phyloP scores from a whole-genome alignment of 345 rosid species.

The Abelmoschus esculentus region DNA sequence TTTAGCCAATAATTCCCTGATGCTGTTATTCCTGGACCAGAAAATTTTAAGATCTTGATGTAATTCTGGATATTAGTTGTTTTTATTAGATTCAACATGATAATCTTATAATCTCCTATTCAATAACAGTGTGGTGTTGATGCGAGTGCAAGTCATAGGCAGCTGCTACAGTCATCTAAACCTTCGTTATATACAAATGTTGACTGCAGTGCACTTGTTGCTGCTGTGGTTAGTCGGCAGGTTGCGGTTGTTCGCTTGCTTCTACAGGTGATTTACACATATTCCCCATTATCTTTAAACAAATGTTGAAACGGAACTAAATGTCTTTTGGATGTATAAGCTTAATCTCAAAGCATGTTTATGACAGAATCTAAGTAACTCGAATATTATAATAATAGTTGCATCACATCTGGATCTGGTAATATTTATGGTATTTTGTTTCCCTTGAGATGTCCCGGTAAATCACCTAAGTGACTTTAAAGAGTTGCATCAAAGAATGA shows the following conservation, averaged over 20 bases:
- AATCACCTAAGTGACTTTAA: background rate
- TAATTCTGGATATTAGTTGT: background rate
- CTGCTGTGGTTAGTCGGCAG: slow-evolving; percentile 82
- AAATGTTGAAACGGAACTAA: background rate
- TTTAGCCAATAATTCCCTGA: background rate
- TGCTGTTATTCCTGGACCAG: background rate
- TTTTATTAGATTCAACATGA: background rate
- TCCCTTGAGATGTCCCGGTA: background rate
- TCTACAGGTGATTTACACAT: slow-evolving; percentile 47
- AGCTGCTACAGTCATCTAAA: slow-evolving; percentile 68
- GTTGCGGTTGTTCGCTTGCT: slow-evolving; percentile 51
- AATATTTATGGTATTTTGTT: background rate
- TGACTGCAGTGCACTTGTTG: slow-evolving; percentile 77
- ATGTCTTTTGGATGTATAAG: background rate
- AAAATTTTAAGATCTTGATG: background rate
- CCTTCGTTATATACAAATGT: slow-evolving; percentile 84
- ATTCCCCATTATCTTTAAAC: background rate
- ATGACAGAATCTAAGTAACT: background rate
- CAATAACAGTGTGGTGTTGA: slow-evolving; percentile 75
- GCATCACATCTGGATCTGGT: no score
- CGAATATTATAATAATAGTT: no score
- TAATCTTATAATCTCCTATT: slow-evolving; percentile 6
- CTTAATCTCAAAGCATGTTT: background rate
- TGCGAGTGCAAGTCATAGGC: slow-evolving; percentile 49
- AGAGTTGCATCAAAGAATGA: background rate